Base-by-base conservation (phyloP, 2,329 filamentous ascomycete genomes). In the Pyrenophora graminea region DNA sequence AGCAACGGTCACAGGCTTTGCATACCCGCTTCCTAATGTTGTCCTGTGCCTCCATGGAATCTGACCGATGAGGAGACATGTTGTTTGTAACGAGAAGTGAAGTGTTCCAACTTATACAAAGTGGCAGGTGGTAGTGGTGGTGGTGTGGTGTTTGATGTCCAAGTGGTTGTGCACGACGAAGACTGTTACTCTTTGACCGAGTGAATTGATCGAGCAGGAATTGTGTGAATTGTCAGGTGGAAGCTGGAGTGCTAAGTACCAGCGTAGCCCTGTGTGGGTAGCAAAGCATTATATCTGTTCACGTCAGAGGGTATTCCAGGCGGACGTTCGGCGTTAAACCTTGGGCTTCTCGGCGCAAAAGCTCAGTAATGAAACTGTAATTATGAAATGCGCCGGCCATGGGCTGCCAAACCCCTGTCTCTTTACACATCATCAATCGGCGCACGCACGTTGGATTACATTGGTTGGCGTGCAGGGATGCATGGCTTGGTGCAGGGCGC, bases 1-100 rank as follows among this genome's bases (percentile, higher is more conserved):
- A 78, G 74, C 84, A 87, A 52, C 84, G 79, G 71, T 87, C 84
- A 70, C 84, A 87, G 19, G 84, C 84, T 73, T 86, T 87, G 70
- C 84, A 85, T 33, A 86, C 84, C 64, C 84, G 77, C 73, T 87
- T 86, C 60, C 84, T 71, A 51, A 78, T 76, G 57, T 77, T 79
- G 55, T 73, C 74, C 63, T 80, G 78, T 17, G 66, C 61, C 43
- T 73, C 71, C 69, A 73, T 74, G 36, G 70, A 73, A 48, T 64
- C 68, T 47, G 68, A 69, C 42, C 69, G 61, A 46, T 72, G 69
- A 39, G 68, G 68, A 37, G 70, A 66, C 70, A 72, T 72, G 55
- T 31, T 42, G 38, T 47, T 21, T 49, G 46, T 40, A 18, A 25
- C 38, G 21, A 51, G 46, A 12, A 6, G 31, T 8, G 41, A 30